These are phyloP conservation scores for Spinellus fusiger DNA, from an alignment of 192 early-diverging fungal genomes.

Conservation along the genomic window DNA sequence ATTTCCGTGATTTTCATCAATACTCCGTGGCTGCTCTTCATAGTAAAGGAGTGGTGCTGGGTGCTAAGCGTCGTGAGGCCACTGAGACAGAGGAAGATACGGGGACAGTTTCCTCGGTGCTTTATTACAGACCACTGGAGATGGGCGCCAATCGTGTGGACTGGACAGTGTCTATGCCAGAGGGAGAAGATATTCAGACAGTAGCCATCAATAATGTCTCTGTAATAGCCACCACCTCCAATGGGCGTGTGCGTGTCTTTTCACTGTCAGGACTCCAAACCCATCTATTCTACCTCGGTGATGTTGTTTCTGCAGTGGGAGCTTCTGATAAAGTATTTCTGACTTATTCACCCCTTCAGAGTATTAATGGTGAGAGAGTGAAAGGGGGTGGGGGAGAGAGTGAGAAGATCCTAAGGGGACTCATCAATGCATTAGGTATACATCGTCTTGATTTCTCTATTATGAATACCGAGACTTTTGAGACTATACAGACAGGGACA, in stretches of 20 bases:
- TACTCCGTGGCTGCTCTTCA: conserved; percentile 76
- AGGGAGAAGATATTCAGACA: conserved; percentile 60
- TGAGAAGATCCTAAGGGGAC: not conserved
- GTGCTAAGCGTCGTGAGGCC: conserved; percentile 32
- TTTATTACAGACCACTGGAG: conserved; percentile 70
- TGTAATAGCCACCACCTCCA: conserved; percentile 66
- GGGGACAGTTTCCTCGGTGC: conserved; percentile 39
- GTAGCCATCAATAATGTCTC: conserved; percentile 66
- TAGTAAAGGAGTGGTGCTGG: conserved; percentile 70
- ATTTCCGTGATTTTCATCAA: conserved; percentile 75
- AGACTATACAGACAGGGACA: conserved; percentile 47
- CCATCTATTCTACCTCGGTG: conserved; percentile 59
- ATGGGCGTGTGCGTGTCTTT: conserved; percentile 75
- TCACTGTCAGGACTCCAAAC: conserved; percentile 74
- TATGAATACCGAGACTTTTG: conserved; percentile 48
- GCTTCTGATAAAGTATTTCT: conserved; percentile 36
- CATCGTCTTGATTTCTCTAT: conserved; percentile 18
- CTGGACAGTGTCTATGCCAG: conserved; percentile 67
- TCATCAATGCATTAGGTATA: not conserved
- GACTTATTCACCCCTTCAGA: conserved; percentile 27
- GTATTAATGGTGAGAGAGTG: conserved; percentile 17
- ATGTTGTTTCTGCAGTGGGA: conserved; percentile 38
- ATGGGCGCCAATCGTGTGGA: conserved; percentile 65
- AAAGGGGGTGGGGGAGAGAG: not conserved
- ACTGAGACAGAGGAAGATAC: not conserved